Base-by-base conservation (phyloP, 345 rosid genomes). In the Raphanus sativus region DNA sequence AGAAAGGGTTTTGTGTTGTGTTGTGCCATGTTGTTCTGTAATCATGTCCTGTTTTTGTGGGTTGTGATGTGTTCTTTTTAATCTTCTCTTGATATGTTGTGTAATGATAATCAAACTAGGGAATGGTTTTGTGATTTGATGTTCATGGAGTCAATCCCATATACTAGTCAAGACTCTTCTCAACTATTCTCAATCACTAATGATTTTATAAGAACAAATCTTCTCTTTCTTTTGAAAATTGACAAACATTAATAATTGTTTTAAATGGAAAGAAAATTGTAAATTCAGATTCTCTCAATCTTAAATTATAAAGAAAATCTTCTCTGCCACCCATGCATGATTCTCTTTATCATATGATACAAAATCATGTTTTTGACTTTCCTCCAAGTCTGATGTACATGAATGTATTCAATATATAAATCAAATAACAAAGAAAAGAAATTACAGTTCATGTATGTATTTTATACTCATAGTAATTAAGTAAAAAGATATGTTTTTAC, bases 31-130 rank as follows among this genome's bases (percentile, higher is more conserved):
- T 48, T 52, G 58, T 72, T 48, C 17, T 48, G 21, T 21, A 21
- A 6, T 48, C 55, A 17, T 48, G 55, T 48, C 55, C 60, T 48
- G 40, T 68, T 60, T 69, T 70, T 65, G 69, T 59, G 64, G 73
- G 74, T 78, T 67, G 68, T 78, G 71, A 68, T 67, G 74, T 74
- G 65, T 68, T 73, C 64, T 56, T 4, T 48, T 17, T n/a, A n/a
- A n/a, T 73, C 69, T 74, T 68, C 77, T 79, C 78, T 79, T 21
- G 77, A 67, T 67, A 1, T 78, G 82, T 38, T 79, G 48, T 78
- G 81, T 74, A 79, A 62, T 62, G 82, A 74, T 74, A 68, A 16
- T 48, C 75, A 73, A 70, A 55, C 75, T 68, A 36, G 78, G 52
- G 65, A 79, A 68, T 74, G 48, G 56, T 79, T 60, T 74, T 74